Percentiles rank a stretch among this genome's conserved stretches.
Conservation (phyloP, 805 yeast genomes). For the Ogataea populi-albae region DNA sequence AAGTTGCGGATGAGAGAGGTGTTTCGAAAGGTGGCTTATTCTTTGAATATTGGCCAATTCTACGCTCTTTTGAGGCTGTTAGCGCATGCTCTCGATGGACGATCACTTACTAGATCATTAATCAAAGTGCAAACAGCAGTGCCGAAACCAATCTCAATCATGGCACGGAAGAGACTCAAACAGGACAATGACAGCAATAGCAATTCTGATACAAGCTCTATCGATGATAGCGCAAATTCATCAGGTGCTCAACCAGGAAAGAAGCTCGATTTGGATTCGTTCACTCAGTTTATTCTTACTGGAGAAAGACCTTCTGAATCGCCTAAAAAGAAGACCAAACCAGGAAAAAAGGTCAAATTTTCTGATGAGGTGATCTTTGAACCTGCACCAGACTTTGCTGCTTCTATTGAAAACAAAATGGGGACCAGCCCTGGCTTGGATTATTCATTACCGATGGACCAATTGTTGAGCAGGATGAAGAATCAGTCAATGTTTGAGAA, state of each 20-base stretch:
- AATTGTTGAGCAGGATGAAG: constrained; percentile 49
- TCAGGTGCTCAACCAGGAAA: constrained; percentile 13
- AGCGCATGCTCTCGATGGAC: constrained; percentile 58
- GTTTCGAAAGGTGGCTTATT: constrained; percentile 52
- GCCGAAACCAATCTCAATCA: constrained; percentile 77
- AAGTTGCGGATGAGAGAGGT: constrained; percentile 49
- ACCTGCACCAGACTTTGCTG: constrained; percentile 20
- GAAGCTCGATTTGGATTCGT: constrained; percentile 77
- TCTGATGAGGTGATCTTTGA: constrained; percentile 56
- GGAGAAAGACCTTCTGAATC: constrained; percentile 64
- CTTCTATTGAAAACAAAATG: constrained; percentile 13
- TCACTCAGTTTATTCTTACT: constrained; percentile 78
- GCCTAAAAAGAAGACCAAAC: constrained; percentile 37
- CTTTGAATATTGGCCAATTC: constrained; percentile 84
- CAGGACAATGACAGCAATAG: constrained; percentile 37
- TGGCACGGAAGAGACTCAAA: constrained; percentile 54
- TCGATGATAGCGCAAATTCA: constrained; percentile 8
- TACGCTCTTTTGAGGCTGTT: constrained; percentile 81
- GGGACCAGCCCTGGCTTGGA: constrained; percentile 38
- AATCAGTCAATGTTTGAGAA: constrained; percentile 12
- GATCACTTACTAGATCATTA: constrained; percentile 50
- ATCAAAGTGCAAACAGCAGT: constrained; percentile 59
- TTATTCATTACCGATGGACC: constrained; percentile 73
- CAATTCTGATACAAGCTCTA: constrained; percentile 17
- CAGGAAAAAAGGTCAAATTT: constrained; percentile 64